Conservation (phyloP, 2,329 filamentous ascomycete species). For the Fusarium ambrosium region DNA sequence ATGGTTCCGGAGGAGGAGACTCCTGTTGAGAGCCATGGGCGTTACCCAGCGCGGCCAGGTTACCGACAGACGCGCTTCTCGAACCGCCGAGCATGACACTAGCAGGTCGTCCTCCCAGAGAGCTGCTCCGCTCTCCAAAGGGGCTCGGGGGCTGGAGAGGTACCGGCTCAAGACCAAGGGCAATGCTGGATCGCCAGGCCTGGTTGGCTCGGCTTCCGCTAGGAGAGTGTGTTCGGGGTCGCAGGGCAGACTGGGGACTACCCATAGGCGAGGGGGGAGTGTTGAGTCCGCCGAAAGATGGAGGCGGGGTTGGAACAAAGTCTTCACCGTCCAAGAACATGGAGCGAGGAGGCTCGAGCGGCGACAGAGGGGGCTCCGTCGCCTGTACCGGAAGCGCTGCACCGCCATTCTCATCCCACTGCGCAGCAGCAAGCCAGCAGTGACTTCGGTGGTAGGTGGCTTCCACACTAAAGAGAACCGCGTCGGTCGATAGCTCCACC, state of each 20-base stretch:
- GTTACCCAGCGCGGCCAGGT: slow-evolving; percentile 49
- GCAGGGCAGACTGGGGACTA: slow-evolving; percentile 52
- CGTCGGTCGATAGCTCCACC: slow-evolving; percentile 71
- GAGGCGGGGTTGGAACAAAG: slow-evolving; percentile 39
- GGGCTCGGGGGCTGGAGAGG: slow-evolving; percentile 53
- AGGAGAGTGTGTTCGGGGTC: slow-evolving; percentile 57
- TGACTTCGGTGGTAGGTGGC: slow-evolving; percentile 71
- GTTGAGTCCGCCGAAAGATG: slow-evolving; percentile 42
- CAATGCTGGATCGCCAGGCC: slow-evolving; percentile 59
- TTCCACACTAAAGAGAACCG: slow-evolving; percentile 72
- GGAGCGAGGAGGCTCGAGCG: slow-evolving; percentile 54
- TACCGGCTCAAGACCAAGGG: slow-evolving; percentile 59
- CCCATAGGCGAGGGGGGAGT: slow-evolving; percentile 46
- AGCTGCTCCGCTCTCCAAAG: slow-evolving; percentile 54
- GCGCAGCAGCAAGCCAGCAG: slow-evolving; percentile 67
- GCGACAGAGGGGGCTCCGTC: slow-evolving; percentile 54
- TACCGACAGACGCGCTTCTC: slow-evolving; percentile 53
- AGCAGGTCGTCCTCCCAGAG: slow-evolving; percentile 50
- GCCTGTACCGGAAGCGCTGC: slow-evolving; percentile 40
- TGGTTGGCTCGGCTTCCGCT: slow-evolving; percentile 51
- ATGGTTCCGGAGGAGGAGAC: slow-evolving; percentile 40
- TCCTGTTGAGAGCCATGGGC: slow-evolving; percentile 31
- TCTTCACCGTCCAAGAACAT: slow-evolving; percentile 52
- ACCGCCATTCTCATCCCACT: slow-evolving; percentile 59
- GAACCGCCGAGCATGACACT: slow-evolving; percentile 51